A percentile compares a stretch with the other conserved stretches of the same genome.
Evolutionary conservation across 257 asterid genomes (phyloP).

Genomic region (Plantago ovata): DNA sequence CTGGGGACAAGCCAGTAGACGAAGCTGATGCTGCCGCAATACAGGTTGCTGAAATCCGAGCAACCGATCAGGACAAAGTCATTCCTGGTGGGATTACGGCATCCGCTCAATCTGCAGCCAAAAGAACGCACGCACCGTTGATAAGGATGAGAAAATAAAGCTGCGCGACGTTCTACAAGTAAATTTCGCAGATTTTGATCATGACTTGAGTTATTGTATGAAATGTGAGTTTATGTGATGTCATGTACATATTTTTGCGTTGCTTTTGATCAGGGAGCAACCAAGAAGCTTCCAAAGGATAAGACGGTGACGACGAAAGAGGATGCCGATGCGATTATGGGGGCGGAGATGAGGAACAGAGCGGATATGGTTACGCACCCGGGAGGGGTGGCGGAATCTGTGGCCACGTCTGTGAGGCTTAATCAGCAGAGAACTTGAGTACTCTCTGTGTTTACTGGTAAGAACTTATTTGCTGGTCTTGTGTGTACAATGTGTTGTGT

Average conservation of each 20-base stretch:
- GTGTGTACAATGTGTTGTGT: too few relatives aligned
- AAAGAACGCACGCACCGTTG: conserved; percentile 21
- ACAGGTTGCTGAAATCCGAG: conserved; percentile 37
- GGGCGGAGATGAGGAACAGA: conserved; percentile 33
- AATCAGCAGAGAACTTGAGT: conserved; percentile 11
- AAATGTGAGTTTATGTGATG: background rate
- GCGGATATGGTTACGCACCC: conserved; percentile 24
- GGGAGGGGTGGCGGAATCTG: conserved; percentile 31
- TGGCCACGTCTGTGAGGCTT: conserved; percentile 27
- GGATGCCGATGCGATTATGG: conserved; percentile 34
- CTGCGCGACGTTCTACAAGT: conserved; percentile 33
- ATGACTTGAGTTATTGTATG: background rate
- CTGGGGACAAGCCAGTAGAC: conserved; percentile 32
- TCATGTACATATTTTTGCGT: too few relatives aligned
- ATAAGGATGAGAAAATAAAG: conserved; percentile 24
- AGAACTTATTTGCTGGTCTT: too few relatives aligned
- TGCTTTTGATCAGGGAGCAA: conserved; percentile 26
- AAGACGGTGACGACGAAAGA: conserved; percentile 36
- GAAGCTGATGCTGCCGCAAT: conserved; percentile 39
- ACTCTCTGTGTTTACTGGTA: too few relatives aligned
- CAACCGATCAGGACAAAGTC: conserved; percentile 25
- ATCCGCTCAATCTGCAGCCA: conserved; percentile 32
- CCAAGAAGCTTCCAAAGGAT: conserved; percentile 25
- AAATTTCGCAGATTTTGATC: background rate
- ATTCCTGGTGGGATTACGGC: conserved; percentile 38